A percentile compares a stretch with the other conserved stretches of the same genome.
These are phyloP conservation scores for Colletotrichum sp. DNA, from an alignment of 2,329 filamentous ascomycete genomes.

Conservation along the genomic window DNA sequence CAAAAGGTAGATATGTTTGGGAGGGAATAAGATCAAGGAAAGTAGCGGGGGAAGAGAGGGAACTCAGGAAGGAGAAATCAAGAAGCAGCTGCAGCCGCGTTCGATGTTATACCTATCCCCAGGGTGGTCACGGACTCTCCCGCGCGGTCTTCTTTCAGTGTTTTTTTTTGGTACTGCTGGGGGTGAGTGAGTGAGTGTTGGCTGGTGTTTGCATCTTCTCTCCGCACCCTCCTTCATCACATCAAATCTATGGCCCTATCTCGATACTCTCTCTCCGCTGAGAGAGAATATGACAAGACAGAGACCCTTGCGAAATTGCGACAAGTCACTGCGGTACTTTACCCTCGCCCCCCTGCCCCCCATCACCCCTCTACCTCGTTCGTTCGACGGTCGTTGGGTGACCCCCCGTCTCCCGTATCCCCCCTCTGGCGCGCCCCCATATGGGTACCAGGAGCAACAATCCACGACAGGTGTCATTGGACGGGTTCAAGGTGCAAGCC, in stretches of 20 bases:
- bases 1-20: not conserved
- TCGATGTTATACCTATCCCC: slow-evolving; percentile 9
- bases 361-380: not conserved
- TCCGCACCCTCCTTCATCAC: not conserved
- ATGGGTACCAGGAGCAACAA: not conserved
- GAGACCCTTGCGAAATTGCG: not conserved
- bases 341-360: not conserved
- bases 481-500: not conserved
- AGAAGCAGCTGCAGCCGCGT: slow-evolving; percentile 14
- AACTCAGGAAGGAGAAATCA: not conserved
- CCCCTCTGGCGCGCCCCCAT: not conserved
- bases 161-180: not conserved
- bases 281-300: not conserved
- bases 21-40: not conserved
- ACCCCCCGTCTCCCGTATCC: not conserved
- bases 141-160: not conserved
- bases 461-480: slow-evolving; percentile 9
- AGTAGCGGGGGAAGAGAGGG: not conserved
- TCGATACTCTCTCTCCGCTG: not conserved
- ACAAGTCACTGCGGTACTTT: not conserved
- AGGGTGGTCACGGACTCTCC: not conserved
- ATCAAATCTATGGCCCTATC: not conserved
- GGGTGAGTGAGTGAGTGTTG: not conserved
- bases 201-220: not conserved
- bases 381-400: not conserved